These are phyloP conservation scores for Piper betle DNA, from an alignment of 164 flowering plant genomes.

Conservation along the genomic window DNA sequence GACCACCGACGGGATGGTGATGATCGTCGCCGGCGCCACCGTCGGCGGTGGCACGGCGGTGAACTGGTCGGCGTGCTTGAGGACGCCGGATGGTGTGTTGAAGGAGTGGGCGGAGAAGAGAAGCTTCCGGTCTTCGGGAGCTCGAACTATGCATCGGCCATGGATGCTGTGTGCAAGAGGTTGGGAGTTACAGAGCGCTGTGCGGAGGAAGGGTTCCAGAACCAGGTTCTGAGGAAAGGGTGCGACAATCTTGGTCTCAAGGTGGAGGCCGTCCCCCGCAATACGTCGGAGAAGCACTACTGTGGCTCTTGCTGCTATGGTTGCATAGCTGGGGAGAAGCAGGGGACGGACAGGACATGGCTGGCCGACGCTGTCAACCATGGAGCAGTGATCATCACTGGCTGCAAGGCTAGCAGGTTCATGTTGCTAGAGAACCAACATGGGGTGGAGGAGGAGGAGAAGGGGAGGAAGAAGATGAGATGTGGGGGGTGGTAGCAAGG, in stretches of 20 bases:
- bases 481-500: slow-evolving; percentile 50
- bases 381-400: slow-evolving; percentile 64
- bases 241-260: slow-evolving; percentile 49
- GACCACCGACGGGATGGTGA: slow-evolving; percentile 18
- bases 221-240: slow-evolving; percentile 49
- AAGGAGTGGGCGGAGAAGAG: slow-evolving; percentile 43
- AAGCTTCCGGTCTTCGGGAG: slow-evolving; percentile 29
- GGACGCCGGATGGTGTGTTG: slow-evolving; percentile 37
- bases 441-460: slow-evolving; percentile 1
- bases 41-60: slow-evolving; percentile 74
- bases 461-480: slow-evolving; percentile 15
- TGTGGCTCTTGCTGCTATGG: slow-evolving; percentile 67
- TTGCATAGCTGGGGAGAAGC: slow-evolving; percentile 47
- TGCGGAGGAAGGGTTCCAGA: slow-evolving; percentile 48
- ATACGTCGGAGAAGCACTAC: slow-evolving; percentile 45
- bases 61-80: slow-evolving; percentile 72
- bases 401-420: slow-evolving; percentile 56
- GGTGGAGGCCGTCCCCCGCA: slow-evolving; percentile 43
- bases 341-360: slow-evolving; percentile 65
- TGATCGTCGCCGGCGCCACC: slow-evolving; percentile 51
- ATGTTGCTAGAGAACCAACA: slow-evolving; percentile 24
- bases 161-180: slow-evolving; percentile 51
- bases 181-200: slow-evolving; percentile 49
- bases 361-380: slow-evolving; percentile 54
- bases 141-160: slow-evolving; percentile 35